A percentile compares a stretch with the other conserved stretches of the same genome.
These are phyloP conservation scores for Symbiodinium natans DNA, from an alignment of 73 alveolate genomes.

Conservation along the genomic window DNA sequence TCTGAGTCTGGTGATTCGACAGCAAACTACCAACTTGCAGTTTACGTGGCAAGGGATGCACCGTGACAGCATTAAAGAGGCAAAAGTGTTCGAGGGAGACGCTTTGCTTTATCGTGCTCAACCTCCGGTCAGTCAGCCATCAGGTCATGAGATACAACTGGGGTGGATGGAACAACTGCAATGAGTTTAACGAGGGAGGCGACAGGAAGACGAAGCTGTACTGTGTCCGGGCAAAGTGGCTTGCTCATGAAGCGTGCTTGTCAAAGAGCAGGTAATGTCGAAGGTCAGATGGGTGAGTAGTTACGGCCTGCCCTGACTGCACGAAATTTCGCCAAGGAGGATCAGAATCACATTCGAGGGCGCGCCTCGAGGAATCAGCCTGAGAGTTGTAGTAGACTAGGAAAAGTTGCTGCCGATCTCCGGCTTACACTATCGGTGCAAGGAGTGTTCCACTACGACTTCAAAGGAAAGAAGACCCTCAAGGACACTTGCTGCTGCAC, in stretches of 20 bases:
- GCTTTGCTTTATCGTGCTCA: too few species aligned
- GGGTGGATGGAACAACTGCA: slow-evolving; percentile 43
- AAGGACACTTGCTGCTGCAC: neutral
- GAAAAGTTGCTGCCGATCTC: too few species aligned
- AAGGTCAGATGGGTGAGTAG: too few species aligned
- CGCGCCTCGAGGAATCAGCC: neutral
- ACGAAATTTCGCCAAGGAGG: neutral
- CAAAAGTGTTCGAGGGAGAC: too few species aligned
- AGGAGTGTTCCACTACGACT: neutral
- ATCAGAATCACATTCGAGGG: slow-evolving; percentile 23
- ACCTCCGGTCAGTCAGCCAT: too few species aligned
- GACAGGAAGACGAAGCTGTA: slow-evolving; percentile 71
- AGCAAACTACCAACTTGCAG: neutral
- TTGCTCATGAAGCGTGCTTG: neutral
- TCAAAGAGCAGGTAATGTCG: neutral
- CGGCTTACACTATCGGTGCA: neutral
- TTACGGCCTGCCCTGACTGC: too few species aligned
- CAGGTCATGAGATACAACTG: slow-evolving; percentile 4
- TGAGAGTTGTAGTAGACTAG: neutral
- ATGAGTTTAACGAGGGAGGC: neutral
- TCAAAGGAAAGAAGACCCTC: slow-evolving; percentile 10
- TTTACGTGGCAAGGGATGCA: neutral
- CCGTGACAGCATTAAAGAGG: neutral
- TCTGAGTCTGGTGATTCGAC: neutral
- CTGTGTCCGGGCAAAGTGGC: slow-evolving; percentile 32